Conservation (phyloP, 306 rosid genomes). For the Fragaria ananassa region DNA sequence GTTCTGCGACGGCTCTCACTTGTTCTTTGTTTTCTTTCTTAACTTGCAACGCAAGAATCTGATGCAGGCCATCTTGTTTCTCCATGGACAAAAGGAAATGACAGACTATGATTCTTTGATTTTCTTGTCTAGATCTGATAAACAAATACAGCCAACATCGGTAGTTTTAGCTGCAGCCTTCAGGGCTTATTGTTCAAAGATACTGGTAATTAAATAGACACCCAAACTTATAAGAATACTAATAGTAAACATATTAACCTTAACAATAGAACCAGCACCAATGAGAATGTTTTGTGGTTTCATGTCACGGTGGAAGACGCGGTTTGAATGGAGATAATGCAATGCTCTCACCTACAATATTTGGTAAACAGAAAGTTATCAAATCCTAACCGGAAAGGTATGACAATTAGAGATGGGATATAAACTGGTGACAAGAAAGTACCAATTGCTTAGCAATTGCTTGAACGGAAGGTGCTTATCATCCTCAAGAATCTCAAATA, state of each 20-base stretch:
- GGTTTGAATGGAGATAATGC: constrained; percentile 82
- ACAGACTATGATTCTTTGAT: background rate
- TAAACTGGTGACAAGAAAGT: background rate
- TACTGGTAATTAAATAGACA: too few species aligned
- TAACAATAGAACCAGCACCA: constrained; percentile 91
- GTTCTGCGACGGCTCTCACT: background rate
- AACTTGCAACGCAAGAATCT: constrained; percentile 1
- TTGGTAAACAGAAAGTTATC: constrained; percentile 7
- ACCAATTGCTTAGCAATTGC: constrained; percentile 54
- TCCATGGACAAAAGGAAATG: background rate
- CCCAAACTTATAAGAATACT: background rate
- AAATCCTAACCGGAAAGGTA: constrained; percentile 3
- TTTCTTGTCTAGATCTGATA: background rate
- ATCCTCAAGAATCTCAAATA: constrained; percentile 98
- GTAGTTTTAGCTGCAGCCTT: too few species aligned
- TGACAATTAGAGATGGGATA: background rate
- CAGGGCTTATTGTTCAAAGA: too few species aligned
- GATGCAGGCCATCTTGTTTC: background rate
- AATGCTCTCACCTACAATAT: constrained; percentile 77
- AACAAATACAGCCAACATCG: too few species aligned
- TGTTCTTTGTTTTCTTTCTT: background rate
- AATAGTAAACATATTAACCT: constrained; percentile 44
- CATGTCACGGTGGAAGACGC: constrained; percentile 96
- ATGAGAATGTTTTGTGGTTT: constrained; percentile 97
- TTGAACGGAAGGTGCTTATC: constrained; percentile 97